phyloP scores from a whole-genome alignment of 257 asterid genomes.

The Nicotiana knightiana region DNA sequence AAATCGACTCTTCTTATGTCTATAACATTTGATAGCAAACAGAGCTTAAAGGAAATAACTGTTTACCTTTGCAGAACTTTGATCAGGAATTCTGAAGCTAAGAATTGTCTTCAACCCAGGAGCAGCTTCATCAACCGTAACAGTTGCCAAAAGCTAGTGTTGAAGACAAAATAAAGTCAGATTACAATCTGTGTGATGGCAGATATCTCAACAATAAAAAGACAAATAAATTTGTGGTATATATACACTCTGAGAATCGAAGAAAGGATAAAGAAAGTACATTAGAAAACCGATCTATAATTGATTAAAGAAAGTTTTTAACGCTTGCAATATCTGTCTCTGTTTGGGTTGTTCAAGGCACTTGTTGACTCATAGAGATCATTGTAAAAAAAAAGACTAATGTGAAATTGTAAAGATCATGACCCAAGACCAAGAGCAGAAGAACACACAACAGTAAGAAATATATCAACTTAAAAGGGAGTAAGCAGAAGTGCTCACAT shows the following conservation, averaged over 20 bases:
- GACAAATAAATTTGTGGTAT: background rate
- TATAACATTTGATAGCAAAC: background rate
- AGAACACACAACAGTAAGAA: background rate
- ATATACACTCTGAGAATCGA: background rate
- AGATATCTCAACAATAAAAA: background rate
- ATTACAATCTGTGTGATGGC: background rate
- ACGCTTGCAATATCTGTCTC: background rate
- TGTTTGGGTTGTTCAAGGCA: background rate
- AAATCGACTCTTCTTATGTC: background rate
- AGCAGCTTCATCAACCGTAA: constrained; percentile 6
- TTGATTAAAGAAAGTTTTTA: background rate
- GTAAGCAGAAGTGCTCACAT: background rate
- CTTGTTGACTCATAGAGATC: background rate
- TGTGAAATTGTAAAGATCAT: background rate
- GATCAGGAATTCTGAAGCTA: constrained; percentile 7
- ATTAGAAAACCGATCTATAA: background rate
- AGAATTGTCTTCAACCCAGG: constrained; percentile 4
- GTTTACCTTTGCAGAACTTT: constrained; percentile 6
- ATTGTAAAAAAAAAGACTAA: background rate
- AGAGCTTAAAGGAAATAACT: background rate
- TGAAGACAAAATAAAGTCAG: background rate
- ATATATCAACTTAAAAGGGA: background rate
- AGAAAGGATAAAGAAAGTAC: background rate
- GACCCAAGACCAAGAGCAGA: background rate
- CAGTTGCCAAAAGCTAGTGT: background rate